A percentile compares a stretch with the other conserved stretches of the same genome.
These are phyloP conservation scores for Chenopodium formosanum DNA, from an alignment of 148 eudicot genomes.

Conservation along the genomic window DNA sequence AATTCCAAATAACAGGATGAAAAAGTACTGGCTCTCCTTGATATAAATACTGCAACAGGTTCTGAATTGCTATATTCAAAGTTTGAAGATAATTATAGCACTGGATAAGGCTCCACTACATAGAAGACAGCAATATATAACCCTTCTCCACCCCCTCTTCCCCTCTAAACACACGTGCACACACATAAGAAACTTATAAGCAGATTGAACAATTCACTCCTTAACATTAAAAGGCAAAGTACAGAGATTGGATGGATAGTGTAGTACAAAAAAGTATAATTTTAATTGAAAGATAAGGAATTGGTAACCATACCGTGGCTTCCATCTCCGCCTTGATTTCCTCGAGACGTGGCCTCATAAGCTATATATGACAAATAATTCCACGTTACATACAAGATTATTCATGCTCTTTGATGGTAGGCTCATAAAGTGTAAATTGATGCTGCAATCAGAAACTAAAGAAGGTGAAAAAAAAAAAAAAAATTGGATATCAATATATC, in stretches of 20 bases:
- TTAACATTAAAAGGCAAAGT: too few relatives aligned
- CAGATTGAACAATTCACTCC: too few relatives aligned
- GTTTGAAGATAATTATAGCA: too few relatives aligned
- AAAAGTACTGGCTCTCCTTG: not conserved
- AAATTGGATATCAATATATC: not conserved
- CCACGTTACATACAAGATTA: not conserved
- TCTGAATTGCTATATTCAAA: not conserved
- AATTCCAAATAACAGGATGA: not conserved
- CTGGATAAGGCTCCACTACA: too few relatives aligned
- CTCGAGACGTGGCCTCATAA: slow-evolving; percentile 79
- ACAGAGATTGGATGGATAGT: too few relatives aligned
- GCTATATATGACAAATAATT: slow-evolving; percentile 40
- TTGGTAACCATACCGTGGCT: slow-evolving; percentile 47
- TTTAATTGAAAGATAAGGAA: not conserved
- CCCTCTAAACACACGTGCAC: too few relatives aligned
- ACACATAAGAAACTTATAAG: too few relatives aligned
- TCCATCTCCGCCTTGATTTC: slow-evolving; percentile 76
- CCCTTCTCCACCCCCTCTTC: too few relatives aligned
- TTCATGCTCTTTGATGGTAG: not conserved
- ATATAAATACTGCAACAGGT: not conserved
- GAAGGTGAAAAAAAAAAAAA: not conserved
- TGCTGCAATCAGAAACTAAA: not conserved
- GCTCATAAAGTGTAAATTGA: not conserved
- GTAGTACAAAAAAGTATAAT: too few relatives aligned
- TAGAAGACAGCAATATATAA: too few relatives aligned